Conservation (phyloP, 106 monocot species). For the Dendrobium nobile region DNA sequence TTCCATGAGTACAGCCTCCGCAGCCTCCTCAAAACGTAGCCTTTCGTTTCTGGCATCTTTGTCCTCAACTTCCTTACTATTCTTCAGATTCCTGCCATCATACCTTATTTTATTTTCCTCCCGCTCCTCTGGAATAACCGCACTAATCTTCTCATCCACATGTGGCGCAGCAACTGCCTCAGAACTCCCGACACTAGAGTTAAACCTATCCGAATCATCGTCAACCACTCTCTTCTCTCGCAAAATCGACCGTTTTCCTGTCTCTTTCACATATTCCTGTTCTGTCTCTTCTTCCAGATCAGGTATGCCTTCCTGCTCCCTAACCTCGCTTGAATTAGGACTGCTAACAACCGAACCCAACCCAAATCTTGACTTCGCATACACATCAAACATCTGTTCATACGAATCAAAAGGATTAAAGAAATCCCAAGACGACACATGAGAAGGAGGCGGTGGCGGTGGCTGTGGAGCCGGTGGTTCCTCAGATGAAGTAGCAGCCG, state of each 20-base stretch:
- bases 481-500: slow-evolving; percentile 1
- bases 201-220: slow-evolving; percentile 1
- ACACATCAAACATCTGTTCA: slow-evolving; percentile 34
- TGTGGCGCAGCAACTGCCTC: slow-evolving; percentile 13
- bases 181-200: slow-evolving; percentile 18
- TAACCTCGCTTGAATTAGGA: slow-evolving; percentile 71
- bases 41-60: slow-evolving; percentile 26
- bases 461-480: slow-evolving; percentile 26
- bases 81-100: neutral
- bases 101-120: neutral
- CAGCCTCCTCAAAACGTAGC: slow-evolving; percentile 39
- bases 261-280: slow-evolving; percentile 34
- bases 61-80: slow-evolving; percentile 7
- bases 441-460: slow-evolving; percentile 47
- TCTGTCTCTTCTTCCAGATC: slow-evolving; percentile 87
- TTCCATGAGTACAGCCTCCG: slow-evolving; percentile 7
- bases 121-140: slow-evolving; percentile 5
- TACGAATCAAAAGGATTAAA: slow-evolving; percentile 62
- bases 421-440: slow-evolving; percentile 66
- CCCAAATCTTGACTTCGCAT: slow-evolving; percentile 12
- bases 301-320: slow-evolving; percentile 89
- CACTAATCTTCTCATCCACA: slow-evolving; percentile 13
- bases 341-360: slow-evolving; percentile 50
- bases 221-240: slow-evolving; percentile 18
- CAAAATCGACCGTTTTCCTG: slow-evolving; percentile 9